Conservation (phyloP, 2,329 filamentous ascomycete genomes). For the Sclerotinia trifoliorum region DNA sequence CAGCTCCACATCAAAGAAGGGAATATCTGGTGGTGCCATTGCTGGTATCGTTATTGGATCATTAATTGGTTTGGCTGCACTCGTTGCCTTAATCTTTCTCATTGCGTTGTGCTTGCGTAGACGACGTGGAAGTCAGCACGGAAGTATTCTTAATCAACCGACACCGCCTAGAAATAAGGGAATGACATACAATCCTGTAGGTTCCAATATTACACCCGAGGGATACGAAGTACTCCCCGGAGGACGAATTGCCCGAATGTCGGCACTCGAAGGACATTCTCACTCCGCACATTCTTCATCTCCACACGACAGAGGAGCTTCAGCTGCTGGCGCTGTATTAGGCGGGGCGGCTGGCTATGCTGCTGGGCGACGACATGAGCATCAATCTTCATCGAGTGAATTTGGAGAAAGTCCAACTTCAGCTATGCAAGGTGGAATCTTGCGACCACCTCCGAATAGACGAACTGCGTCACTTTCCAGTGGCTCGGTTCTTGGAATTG, state of each 20-base stretch:
- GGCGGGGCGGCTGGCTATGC: conserved; percentile 49
- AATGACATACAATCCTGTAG: conserved; percentile 45
- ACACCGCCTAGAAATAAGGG: conserved; percentile 60
- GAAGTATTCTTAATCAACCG: conserved; percentile 86
- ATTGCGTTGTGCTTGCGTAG: conserved; percentile 50
- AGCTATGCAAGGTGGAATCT: conserved; percentile 52
- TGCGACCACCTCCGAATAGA: conserved; percentile 64
- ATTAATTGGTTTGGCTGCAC: conserved; percentile 65
- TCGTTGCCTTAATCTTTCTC: conserved; percentile 68
- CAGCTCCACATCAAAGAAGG: conserved; percentile 36
- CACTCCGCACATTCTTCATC: conserved; percentile 62
- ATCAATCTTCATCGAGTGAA: conserved; percentile 66
- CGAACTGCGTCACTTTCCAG: conserved; percentile 89
- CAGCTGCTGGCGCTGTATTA: conserved; percentile 29
- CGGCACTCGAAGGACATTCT: conserved; percentile 77
- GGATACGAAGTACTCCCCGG: conserved; percentile 78
- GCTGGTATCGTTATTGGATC: conserved; percentile 87
- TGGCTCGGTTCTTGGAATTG: conserved; percentile 68
- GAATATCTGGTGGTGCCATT: conserved; percentile 80
- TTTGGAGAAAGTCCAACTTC: conserved; percentile 66
- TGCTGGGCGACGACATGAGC: conserved; percentile 47
- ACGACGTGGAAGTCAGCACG: conserved; percentile 58
- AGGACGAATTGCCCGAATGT: conserved; percentile 92
- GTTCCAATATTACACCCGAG: conserved; percentile 40
- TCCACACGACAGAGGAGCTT: conserved; percentile 26